Base-by-base conservation (phyloP, 2,329 filamentous ascomycete species). In the Alternaria rosae region DNA sequence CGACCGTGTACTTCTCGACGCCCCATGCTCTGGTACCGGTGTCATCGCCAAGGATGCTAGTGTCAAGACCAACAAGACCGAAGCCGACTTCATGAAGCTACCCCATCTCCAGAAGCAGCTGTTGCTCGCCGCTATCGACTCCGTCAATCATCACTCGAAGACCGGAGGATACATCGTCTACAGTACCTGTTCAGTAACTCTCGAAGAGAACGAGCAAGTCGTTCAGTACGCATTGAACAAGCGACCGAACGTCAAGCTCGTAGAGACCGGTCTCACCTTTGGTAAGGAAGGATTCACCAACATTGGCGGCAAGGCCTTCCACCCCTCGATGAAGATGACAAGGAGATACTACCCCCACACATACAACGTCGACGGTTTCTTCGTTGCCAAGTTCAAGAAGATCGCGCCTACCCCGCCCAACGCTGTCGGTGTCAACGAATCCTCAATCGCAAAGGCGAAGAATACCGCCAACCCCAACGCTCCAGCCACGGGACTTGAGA, bases 361-460 rank as follows among this genome's bases (percentile, higher is more conserved):
- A 8, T 78, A 76, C 73, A 78, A 78, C 56, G 93, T 99, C 32
- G 95, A 98, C 79, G 95, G 95, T 67, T 99, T 99, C 89, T 99
- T 93, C 78, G 95, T 99, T 64, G 92, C 93, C 75, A 99, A 99
- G 81, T 91, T 99, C 82, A 94, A 97, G 82, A 99, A 99, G 86
- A 88, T 88, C 15, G 94, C 89, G 0, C 91, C 92, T 4, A 92
- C 91, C 42, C 90, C 92, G 1, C 82, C 85, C 59, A 88, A 86
- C 56, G 84, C 86, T 3, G 82, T 86, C 9, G 75, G 75, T 21
- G 71, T 66, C 26, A 68, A 64, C 43, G 69, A 69, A 41, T 59
- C 64, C 74, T 58, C 66, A 76, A 55, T 44, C 5, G 78, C 61
- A 38, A 68, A 64, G 50, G 17, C 80, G 57, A 79, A 80, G 52